These are phyloP conservation scores for Xerocomellus amylosporus DNA, from an alignment of 768 basidiomycete genomes.

Conservation along the genomic window DNA sequence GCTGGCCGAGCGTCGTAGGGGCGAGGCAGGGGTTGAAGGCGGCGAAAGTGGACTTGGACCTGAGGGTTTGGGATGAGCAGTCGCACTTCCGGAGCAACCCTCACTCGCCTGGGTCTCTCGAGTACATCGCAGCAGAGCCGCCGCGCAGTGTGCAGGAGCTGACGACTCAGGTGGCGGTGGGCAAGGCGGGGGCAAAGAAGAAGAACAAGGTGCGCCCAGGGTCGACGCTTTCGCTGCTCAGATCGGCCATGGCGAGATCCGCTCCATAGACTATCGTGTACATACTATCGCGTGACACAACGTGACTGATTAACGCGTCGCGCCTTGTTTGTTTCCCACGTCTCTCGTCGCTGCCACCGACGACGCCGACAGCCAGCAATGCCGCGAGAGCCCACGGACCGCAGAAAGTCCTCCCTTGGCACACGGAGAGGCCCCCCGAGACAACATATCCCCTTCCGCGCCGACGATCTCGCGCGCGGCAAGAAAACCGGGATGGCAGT, in stretches of 20 bases:
- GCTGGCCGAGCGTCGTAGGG: constrained; percentile 48
- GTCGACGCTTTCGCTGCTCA: constrained; percentile 15
- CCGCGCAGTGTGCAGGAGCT: constrained; percentile 20
- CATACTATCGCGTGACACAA: constrained; percentile 28
- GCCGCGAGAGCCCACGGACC: constrained; percentile 26
- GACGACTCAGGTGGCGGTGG: constrained; percentile 11
- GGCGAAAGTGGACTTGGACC: constrained; percentile 32
- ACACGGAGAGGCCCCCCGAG: constrained; percentile 58
- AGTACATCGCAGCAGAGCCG: constrained; percentile 42
- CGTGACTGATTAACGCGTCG: constrained; percentile 25
- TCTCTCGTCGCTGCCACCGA: constrained; percentile 8
- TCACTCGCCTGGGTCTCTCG: constrained; percentile 45
- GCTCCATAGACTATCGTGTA: constrained; percentile 2
- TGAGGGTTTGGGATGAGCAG: constrained; percentile 29
- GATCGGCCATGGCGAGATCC: constrained; percentile 19
- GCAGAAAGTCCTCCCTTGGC: constrained; percentile 40
- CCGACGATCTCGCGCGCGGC: constrained; percentile 72
- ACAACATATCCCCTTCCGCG: constrained; percentile 73
- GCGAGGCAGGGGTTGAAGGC: constrained; percentile 39
- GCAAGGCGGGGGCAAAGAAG: constrained; percentile 1
- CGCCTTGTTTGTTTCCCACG: constrained; percentile 30
- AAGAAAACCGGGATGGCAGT: constrained; percentile 79
- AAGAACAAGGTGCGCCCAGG: background rate
- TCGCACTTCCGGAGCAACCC: constrained; percentile 43
- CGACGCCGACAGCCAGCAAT: constrained; percentile 15